Base-by-base conservation (phyloP, 2,329 filamentous ascomycete genomes). In the Amauroascus niger region DNA sequence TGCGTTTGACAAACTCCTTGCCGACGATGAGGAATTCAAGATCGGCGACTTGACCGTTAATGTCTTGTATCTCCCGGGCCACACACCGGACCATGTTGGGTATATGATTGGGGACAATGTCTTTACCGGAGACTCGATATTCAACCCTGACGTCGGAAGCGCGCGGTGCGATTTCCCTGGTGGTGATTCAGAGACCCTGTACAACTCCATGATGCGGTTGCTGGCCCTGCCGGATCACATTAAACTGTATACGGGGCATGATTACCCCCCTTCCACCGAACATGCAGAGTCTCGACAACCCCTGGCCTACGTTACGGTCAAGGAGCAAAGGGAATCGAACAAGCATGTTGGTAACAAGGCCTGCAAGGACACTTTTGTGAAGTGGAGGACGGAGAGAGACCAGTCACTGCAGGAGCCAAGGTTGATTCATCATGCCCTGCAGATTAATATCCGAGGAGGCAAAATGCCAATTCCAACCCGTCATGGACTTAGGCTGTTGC, bases 1-100 rank as follows among this genome's bases (percentile, higher is more conserved):
- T 0, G 74, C 72, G 0, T 83, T 84, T 60, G 78, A 80, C 45
- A 65, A 70, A 5, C 66, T 80, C 1, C 79, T 79, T 37, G 65
- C 75, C 0, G 78, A 83, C 40, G 72, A 79, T 32, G 78, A 82
- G 55, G 55, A 55, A 0, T 81, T 83, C 57, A 16, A 58, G 0
- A 70, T 84, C 35, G 80, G 81, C 0, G 52, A 62, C 0, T 30
- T 83, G 13, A 61, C 58, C 1, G 76, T 66, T 0, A 67, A 62
- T 1, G 78, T 73, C 0, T 62, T 83, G 0, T 75, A 82, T 58
- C 72, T 84, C 0, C 79, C 80, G 0, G 80, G 80, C 0, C 79
- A 83, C 58, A 82, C 79, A 0, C 78, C 79, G 0, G 80, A 83
- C 57, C 79, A 83, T 52, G 60, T 81, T 13, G 80, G 79, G 0